These are phyloP conservation scores for Fusarium sp. DNA, from an alignment of 2,329 filamentous ascomycete genomes.

Conservation along the genomic window DNA sequence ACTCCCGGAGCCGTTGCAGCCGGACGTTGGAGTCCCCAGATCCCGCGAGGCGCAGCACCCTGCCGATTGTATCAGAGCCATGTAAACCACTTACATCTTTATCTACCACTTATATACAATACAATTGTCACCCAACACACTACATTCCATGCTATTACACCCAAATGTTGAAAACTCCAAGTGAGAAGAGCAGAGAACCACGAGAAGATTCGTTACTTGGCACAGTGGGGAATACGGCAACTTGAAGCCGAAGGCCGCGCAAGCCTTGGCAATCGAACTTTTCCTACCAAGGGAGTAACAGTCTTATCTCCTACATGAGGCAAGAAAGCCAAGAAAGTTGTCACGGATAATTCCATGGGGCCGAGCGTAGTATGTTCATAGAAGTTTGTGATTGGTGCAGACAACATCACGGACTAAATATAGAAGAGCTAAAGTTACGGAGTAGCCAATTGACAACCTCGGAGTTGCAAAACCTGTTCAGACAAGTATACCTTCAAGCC, in stretches of 20 bases:
- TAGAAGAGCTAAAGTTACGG: conserved; percentile 6
- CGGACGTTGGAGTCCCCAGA: conserved; percentile 22
- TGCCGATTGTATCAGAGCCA: background rate
- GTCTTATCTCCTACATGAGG: background rate
- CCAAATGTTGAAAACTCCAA: accelerated
- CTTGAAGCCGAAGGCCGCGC: conserved; percentile 35
- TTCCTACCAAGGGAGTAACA: background rate
- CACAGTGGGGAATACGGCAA: conserved; percentile 38
- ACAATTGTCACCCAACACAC: background rate
- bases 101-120: background rate
- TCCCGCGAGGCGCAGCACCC: conserved; percentile 30
- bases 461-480: background rate
- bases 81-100: background rate
- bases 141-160: accelerated
- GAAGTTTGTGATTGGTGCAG: background rate
- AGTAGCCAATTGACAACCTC: conserved; percentile 1
- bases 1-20: conserved; percentile 18
- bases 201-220: conserved; percentile 7
- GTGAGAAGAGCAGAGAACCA: background rate
- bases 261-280: conserved; percentile 1
- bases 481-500: background rate
- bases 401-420: conserved; percentile 11
- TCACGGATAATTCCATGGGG: background rate
- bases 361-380: background rate
- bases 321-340: too few relatives aligned